Base-by-base conservation (phyloP, 495 filamentous ascomycete species). In the Penicillium taxi region DNA sequence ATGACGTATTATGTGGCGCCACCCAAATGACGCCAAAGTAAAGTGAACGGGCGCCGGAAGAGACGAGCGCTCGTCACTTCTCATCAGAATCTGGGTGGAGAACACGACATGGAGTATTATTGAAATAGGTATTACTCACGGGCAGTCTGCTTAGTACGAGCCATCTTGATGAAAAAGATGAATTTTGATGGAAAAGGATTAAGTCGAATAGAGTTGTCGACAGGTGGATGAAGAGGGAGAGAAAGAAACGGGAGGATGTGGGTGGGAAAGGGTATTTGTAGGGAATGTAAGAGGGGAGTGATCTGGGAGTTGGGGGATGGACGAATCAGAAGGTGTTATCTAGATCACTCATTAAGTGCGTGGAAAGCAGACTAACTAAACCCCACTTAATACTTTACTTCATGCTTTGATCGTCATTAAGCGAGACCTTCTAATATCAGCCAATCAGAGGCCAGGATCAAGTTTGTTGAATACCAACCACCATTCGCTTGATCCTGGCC, bases 81-180 rank as follows among this genome's bases (percentile, higher is more conserved):
- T n/a, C n/a, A n/a, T n/a, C n/a, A n/a, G n/a, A n/a, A n/a, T n/a
- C 13, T 15, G 7, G 15, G 15, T 7, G 23, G 13, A 9, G n/a
- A 16, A 2, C 13, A 7, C 24, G 23, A 38, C 53, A 32, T 44
- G 37, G 42, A 45, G 35, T 40, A 11, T 28, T 4, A 34, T 26
- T 12, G 9, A 26, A 11, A 6, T 26, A 43, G 38, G 39, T 27
- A 18, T 7, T 44, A 79, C 80, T 80, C 85, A 81, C 91, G 91
- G 66, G 91, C 91, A 69, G 91, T 98, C 74, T 98, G 91, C 85
- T 98, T 99, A 56, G 91, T 99, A 67, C 91, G 86, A 60, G 91
- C 91, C 91, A 99, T 98, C 74, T 64, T 67, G 60, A 67, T 72
- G 64, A 52, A 70, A 39, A 39, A 39, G 12, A n/a, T 31, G 27